Evolutionary conservation across 2,329 filamentous ascomycete species (phyloP).

Genomic region (Claviceps sp.): DNA sequence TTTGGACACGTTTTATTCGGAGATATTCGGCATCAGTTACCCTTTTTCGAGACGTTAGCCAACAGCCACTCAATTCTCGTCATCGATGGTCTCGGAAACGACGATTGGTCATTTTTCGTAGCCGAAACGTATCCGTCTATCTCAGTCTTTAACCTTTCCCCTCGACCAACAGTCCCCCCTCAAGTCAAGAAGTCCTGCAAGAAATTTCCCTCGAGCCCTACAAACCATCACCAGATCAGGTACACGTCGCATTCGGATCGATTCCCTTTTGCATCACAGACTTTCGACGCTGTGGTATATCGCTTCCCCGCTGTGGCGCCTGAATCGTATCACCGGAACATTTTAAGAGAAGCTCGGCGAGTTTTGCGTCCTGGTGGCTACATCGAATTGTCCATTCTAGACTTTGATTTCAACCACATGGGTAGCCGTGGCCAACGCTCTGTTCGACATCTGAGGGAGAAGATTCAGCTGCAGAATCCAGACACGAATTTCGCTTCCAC

Average conservation of each 20-base stretch:
- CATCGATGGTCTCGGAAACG: conserved; percentile 73
- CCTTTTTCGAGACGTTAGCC: conserved; percentile 22
- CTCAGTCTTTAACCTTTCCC: conserved; percentile 64
- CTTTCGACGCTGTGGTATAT: conserved; percentile 63
- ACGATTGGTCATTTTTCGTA: conserved; percentile 72
- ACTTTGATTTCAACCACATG: conserved; percentile 74
- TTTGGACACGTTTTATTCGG: conserved; percentile 77
- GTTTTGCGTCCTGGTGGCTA: conserved; percentile 67
- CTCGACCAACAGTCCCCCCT: conserved; percentile 36
- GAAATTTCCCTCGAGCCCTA: conserved; percentile 41
- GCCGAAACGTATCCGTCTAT: conserved; percentile 65
- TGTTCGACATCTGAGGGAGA: conserved; percentile 58
- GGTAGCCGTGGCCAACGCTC: conserved; percentile 56
- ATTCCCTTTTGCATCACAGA: conserved; percentile 64
- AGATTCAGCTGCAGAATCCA: conserved; percentile 47
- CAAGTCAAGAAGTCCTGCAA: conserved; percentile 28
- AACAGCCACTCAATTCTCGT: conserved; percentile 55
- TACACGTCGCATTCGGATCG: conserved; percentile 48
- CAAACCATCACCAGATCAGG: conserved; percentile 65
- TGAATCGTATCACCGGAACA: conserved; percentile 54
- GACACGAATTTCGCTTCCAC: conserved; percentile 47
- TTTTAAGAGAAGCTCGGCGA: conserved; percentile 62
- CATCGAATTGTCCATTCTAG: conserved; percentile 66
- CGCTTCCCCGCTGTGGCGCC: conserved; percentile 62
- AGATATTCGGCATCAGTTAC: conserved; percentile 59